These are phyloP conservation scores for Sporormia fimetaria DNA, from an alignment of 495 filamentous ascomycete genomes.

Conservation along the genomic window DNA sequence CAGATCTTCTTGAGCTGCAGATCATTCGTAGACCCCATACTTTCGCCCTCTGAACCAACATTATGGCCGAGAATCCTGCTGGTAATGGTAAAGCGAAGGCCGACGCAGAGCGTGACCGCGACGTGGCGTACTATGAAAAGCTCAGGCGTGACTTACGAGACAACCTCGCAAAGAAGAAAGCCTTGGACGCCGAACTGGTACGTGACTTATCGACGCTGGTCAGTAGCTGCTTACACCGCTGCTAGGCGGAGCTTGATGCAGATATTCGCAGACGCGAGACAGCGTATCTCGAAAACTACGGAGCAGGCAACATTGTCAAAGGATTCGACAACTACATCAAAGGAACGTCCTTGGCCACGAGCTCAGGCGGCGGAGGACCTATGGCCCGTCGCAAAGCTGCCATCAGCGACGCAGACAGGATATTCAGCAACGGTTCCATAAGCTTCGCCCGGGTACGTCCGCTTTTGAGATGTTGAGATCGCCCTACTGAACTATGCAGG, in stretches of 20 bases:
- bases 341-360: slow-evolving; percentile 40
- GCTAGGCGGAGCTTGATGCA: slow-evolving; percentile 64
- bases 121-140: slow-evolving; percentile 61
- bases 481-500: slow-evolving; percentile 11
- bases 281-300: slow-evolving; percentile 75
- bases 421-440: slow-evolving; percentile 35
- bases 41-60: neutral
- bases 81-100: slow-evolving; percentile 6
- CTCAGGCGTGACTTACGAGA: slow-evolving; percentile 57
- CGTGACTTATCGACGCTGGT: slow-evolving; percentile 11
- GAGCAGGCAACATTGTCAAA: slow-evolving; percentile 89
- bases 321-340: slow-evolving; percentile 98
- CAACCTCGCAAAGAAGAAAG: slow-evolving; percentile 53
- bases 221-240: no score
- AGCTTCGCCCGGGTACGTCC: slow-evolving; percentile 29
- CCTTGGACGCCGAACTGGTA: slow-evolving; percentile 58
- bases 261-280: slow-evolving; percentile 74
- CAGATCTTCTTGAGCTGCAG: neutral
- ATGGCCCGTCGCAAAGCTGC: slow-evolving; percentile 27
- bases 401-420: slow-evolving; percentile 34
- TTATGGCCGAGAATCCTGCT: slow-evolving; percentile 34
- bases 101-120: slow-evolving; percentile 26
- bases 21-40: neutral
- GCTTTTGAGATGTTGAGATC: slow-evolving; percentile 8
- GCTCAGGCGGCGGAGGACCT: slow-evolving; percentile 21